phyloP scores from a whole-genome alignment of 176 grass and related monocot genomes.

The Otatea glauca region DNA sequence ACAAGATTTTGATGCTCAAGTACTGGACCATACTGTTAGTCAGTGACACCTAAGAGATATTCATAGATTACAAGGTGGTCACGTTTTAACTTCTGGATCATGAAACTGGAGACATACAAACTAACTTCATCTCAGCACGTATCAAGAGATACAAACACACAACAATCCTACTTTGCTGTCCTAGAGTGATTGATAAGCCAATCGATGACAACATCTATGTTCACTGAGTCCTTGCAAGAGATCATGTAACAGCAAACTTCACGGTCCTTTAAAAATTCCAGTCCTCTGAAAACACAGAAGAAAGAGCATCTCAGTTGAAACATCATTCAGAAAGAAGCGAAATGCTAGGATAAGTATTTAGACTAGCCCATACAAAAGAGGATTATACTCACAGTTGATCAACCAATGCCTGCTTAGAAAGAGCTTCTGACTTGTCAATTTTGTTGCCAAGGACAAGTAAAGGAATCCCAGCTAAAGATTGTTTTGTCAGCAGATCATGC shows the following conservation, averaged over 20 bases:
- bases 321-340: constrained; percentile 26
- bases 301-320: constrained; percentile 33
- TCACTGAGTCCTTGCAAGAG: constrained; percentile 96
- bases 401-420: constrained; percentile 82
- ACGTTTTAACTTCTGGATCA: constrained; percentile 33
- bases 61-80: constrained; percentile 45
- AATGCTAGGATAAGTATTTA: not conserved
- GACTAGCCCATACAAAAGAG: not conserved
- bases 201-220: constrained; percentile 93
- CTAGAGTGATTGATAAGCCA: constrained; percentile 99
- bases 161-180: constrained; percentile 58
- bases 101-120: constrained; percentile 38
- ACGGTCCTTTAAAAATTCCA: constrained; percentile 82
- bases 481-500: constrained; percentile 86
- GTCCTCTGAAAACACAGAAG: constrained; percentile 58
- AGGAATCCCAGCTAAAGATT: constrained; percentile 86
- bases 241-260: constrained; percentile 98
- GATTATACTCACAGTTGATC: constrained; percentile 82
- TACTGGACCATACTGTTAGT: constrained; percentile 26
- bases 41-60: constrained; percentile 34
- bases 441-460: constrained; percentile 96
- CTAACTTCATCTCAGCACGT: constrained; percentile 47
- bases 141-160: constrained; percentile 42
- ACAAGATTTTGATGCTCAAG: constrained; percentile 37
- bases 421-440: constrained; percentile 96